These are phyloP conservation scores for Ramaria sp. DNA, from an alignment of 768 basidiomycete genomes.

Conservation along the genomic window DNA sequence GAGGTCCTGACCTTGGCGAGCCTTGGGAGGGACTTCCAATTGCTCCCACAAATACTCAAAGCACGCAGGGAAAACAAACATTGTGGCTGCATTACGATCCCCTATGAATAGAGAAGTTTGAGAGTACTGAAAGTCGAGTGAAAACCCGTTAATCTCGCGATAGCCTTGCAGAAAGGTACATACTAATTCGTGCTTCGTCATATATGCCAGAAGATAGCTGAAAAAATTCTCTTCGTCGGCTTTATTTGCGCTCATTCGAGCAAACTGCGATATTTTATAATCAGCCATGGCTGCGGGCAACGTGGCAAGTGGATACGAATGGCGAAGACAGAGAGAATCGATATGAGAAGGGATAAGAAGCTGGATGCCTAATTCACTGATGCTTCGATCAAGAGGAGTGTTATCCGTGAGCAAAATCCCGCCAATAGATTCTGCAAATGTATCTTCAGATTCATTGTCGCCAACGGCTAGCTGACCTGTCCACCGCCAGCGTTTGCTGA, in stretches of 20 bases:
- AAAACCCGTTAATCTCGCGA: slow-evolving; percentile 27
- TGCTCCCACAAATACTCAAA: slow-evolving; percentile 24
- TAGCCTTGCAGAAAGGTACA: slow-evolving; percentile 13
- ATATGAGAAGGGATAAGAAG: background rate
- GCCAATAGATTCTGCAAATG: slow-evolving; percentile 1
- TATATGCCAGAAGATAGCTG: slow-evolving; percentile 27
- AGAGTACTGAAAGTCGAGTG: slow-evolving; percentile 24
- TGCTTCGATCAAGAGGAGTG: background rate
- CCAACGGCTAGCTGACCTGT: slow-evolving; percentile 2
- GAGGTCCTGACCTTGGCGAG: slow-evolving; percentile 22
- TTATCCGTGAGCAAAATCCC: slow-evolving; percentile 1
- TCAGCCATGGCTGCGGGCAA: background rate
- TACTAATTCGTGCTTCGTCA: slow-evolving; percentile 40
- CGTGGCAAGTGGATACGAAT: background rate
- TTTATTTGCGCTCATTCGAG: background rate
- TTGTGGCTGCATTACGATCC: slow-evolving; percentile 34
- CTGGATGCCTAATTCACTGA: background rate
- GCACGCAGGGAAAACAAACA: slow-evolving; percentile 42
- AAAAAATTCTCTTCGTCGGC: slow-evolving; percentile 1
- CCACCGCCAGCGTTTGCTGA: slow-evolving; percentile 8
- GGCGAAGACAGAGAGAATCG: background rate
- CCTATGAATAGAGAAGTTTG: slow-evolving; percentile 35
- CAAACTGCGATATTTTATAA: slow-evolving; percentile 5
- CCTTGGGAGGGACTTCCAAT: slow-evolving; percentile 32
- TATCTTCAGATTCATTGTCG: slow-evolving; percentile 5